Percentiles rank a stretch among this genome's conserved stretches.
Evolutionary conservation across 139 green algal species (phyloP).

Genomic region (Haematococcus sp.): DNA sequence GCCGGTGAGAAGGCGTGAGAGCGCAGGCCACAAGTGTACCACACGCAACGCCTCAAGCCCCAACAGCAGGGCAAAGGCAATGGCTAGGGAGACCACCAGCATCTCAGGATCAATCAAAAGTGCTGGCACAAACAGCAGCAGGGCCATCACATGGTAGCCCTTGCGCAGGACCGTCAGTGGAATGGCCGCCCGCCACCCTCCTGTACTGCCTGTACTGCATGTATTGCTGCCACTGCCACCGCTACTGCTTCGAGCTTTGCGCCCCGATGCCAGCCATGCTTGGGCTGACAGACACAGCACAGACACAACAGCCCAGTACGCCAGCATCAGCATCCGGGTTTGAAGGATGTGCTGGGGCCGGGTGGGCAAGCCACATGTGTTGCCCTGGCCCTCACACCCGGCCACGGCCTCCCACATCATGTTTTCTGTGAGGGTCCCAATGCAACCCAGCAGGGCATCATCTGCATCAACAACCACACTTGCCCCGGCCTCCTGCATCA

Average conservation of each 20-base stretch:
- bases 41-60: constrained; percentile 13
- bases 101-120: constrained; percentile 64
- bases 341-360: background rate
- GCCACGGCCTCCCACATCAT: no score
- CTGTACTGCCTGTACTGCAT: no score
- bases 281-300: constrained; percentile 17
- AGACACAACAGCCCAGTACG: constrained; percentile 58
- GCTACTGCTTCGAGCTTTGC: background rate
- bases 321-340: constrained; percentile 36
- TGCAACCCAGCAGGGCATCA: no score
- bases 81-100: constrained; percentile 41
- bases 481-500: no score
- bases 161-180: constrained; percentile 53
- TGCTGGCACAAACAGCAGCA: constrained; percentile 69
- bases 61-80: constrained; percentile 27
- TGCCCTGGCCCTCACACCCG: no score
- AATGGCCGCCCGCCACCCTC: background rate
- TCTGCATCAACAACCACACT: no score
- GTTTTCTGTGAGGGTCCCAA: no score
- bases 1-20: constrained; percentile 20
- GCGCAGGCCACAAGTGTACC: background rate
- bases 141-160: constrained; percentile 76
- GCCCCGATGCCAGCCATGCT: background rate
- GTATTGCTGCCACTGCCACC: no score
- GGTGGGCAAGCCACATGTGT: no score